Evolutionary conservation across 768 basidiomycete genomes (phyloP), one percentile per base, ranked within the genome.

Genomic region (Coprinopsis marcescibilis): DNA sequence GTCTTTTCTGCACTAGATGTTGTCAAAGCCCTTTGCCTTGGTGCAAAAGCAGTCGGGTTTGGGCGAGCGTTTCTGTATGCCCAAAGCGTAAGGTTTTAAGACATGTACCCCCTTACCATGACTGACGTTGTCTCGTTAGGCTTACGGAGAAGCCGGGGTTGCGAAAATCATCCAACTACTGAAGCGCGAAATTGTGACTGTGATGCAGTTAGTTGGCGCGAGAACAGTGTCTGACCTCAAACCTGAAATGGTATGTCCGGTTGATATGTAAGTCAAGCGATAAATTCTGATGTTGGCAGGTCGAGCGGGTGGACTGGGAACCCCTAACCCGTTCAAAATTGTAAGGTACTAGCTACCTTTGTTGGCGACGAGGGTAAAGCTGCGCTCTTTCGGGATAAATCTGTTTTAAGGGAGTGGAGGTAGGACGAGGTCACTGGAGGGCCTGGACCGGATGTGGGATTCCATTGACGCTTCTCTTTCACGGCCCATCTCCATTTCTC

Each of bases 41-140:
- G 93, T 8, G 93, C 93, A 2, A 83, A 66, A 52, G 89, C 85
- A 6, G 89, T 93, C 14, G 92, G 93, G 3, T 66, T 96, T 25
- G 93, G 93, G 2, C 72, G 93, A 12, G 75, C 86, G 12, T 89
- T 93, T 71, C 71, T 96, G 10, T 95, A 87, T 57, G 90, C 85
- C 1, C 84, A 89, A 65, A 85, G 85, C 56, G 87, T 88, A 63
- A 57, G 76, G 59, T n/a, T 37, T 23, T 27, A 7, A 13, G 19
- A 40, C 35, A 21, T 15, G 36, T 21, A 21, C 17, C 53, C 32
- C 30, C 46, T 11, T 23, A 20, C 24, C 23, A 35, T n/a, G 11
- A 24, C 23, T 45, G 32, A 51, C n/a, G 40, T 44, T 12, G n/a
- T n/a, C 15, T 46, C 10, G 13, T 32, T 19, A 89, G 86, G 85